Base-by-base conservation (phyloP, 805 yeast genomes). In the Kazachstania africana region DNA sequence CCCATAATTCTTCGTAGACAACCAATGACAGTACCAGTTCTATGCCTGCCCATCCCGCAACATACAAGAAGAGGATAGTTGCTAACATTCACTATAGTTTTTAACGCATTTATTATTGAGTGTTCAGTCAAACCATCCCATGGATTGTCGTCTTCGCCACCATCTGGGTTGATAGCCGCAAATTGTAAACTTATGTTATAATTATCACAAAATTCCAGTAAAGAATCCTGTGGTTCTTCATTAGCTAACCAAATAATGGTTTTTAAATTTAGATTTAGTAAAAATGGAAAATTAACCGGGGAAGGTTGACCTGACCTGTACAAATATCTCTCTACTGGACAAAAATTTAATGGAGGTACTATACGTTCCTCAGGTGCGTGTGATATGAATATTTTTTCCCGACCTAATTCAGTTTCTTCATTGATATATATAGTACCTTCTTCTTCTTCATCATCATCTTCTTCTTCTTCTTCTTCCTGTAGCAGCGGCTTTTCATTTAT, bases 41-140 rank as follows among this genome's bases (percentile, higher is more conserved):
- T 66, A 55, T 88, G 98, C 43, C 98, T 65, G 0, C 98, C 98
- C 98, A 91, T 91, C 10, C 96, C 95, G 47, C 97, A 91, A 55
- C 97, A 91, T 4, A 87, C 87, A 31, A 91, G 60, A 38, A 91
- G 47, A 0, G 98, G 97, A 47, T 83, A 82, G 51, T 75, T 73
- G n/a, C 71, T 66, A 39, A 68, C 68, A 44, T 82, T 70, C 27
- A 77, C 71, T 13, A 88, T 79, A 21, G 84, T 66, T 38, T 77
- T 79, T 38, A 88, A 59, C 1, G 95, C 94, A 38, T 74, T 75
- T 17, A 72, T 70, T 32, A 88, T 84, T 15, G 93, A 73, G 26
- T 72, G 66, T 48, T 85, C 95, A 13, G 85, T 81, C 22, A 88
- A 63, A 8, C 94, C 88, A 55, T 91, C 97, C 98, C 98, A 88